A percentile compares a stretch with the other conserved stretches of the same genome.
phyloP scores from a whole-genome alignment of 192 early-diverging fungal species.

The Coemansia sp. region DNA sequence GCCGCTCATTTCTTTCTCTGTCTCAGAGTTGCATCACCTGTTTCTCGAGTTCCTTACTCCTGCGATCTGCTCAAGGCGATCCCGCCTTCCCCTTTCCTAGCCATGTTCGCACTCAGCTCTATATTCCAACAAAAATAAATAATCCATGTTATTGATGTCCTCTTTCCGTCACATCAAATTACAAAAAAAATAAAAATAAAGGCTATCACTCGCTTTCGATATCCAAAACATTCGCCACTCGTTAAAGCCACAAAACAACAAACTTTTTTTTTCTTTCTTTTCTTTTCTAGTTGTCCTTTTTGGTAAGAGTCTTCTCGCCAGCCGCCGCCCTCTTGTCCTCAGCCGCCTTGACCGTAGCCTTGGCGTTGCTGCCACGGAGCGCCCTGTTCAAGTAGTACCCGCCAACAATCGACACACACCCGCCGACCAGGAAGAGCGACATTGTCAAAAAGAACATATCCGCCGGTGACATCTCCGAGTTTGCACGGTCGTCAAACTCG shows the following conservation, averaged over 20 bases:
- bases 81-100: too few relatives aligned
- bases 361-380: constrained; percentile 36
- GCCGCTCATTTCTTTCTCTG: background rate
- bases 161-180: too few relatives aligned
- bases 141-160: too few relatives aligned
- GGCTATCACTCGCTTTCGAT: too few relatives aligned
- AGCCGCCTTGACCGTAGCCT: constrained; percentile 30
- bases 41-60: too few relatives aligned
- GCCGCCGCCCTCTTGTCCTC: constrained; percentile 20
- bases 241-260: constrained; percentile 1
- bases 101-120: too few relatives aligned
- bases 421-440: constrained; percentile 56
- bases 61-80: too few relatives aligned
- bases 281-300: constrained; percentile 3
- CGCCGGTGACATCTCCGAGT: constrained; percentile 56
- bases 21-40: too few relatives aligned
- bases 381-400: constrained; percentile 56
- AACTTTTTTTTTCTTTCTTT: background rate
- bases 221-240: too few relatives aligned
- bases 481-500: constrained; percentile 50
- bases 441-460: constrained; percentile 57
- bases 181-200: too few relatives aligned
- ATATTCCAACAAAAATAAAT: too few relatives aligned
- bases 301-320: constrained; percentile 6
- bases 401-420: constrained; percentile 54